Base-by-base conservation (phyloP, 148 eudicot species). In the Fagopyrum homotropicum region DNA sequence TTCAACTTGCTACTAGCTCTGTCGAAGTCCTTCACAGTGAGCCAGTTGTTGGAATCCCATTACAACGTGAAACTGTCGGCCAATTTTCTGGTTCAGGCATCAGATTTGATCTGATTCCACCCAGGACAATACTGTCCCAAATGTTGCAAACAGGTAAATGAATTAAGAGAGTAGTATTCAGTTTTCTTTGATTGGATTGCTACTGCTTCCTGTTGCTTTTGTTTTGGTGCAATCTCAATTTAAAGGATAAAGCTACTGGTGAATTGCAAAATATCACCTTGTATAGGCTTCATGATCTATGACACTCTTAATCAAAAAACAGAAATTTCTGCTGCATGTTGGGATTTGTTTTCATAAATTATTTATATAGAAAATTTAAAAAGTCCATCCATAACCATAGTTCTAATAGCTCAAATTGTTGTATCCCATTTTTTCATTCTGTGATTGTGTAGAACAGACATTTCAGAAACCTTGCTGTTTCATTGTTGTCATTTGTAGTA, bases 1-100 rank as follows among this genome's bases (percentile, higher is more conserved):
- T 94, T 89, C 89, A 92, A 79, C 79, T 91, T 75, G 97, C 97
- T 77, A 90, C 97, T 51, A 86, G 92, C 79, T 93, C 96, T 45
- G 77, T 84, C 45, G 84, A 82, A 48, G 75, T 85, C 69, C 80
- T 88, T 75, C 80, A 78, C 46, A 88, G 83, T 73, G 83, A 78
- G 75, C 89, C 76, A 69, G 74, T 43, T 85, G 79, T 80, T 71
- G 88, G 79, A 75, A 76, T 71, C 79, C 61, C 80, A 3, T 72
- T 83, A 51, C 79, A 73, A 68, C 87, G 75, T 81, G 79, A 79
- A 50, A 74, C 66, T 76, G 79, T 89, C 17, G 72, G 79, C 74
- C 86, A 81, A 51, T 56, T 85, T 69, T 80, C 81, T 54, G 59
- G 86, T 78, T 73, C 83, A 80, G 84, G 75, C 79, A 72, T 77